Evolutionary conservation across 345 rosid species (phyloP).

Genomic region (Salix arbutifolia): DNA sequence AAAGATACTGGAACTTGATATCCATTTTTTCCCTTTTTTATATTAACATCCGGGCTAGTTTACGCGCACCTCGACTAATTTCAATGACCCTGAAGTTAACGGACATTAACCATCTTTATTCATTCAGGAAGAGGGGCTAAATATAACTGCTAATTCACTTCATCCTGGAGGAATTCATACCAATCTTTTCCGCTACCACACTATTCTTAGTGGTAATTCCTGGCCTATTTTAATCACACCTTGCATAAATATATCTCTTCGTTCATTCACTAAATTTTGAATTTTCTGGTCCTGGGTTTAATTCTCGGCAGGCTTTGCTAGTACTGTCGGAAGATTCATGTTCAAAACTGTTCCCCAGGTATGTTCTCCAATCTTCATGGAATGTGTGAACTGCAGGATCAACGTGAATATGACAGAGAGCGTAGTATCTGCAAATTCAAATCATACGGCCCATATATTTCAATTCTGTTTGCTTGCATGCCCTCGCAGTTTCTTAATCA

Average conservation of each 20-base stretch:
- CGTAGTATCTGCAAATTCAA: neutral
- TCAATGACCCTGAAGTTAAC: too few relatives aligned
- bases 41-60: too few relatives aligned
- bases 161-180: conserved; percentile 70
- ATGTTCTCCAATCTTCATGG: neutral
- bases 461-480: neutral
- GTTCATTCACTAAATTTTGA: neutral
- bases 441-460: neutral
- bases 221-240: neutral
- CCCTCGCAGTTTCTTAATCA: neutral
- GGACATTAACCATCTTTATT: neutral
- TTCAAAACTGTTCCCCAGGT: conserved; percentile 54
- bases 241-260: neutral
- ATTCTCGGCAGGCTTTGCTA: conserved; percentile 35
- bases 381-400: neutral
- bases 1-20: neutral
- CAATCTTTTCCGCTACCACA: conserved; percentile 41
- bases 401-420: neutral
- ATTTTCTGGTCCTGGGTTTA: neutral
- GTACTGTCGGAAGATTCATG: conserved; percentile 30
- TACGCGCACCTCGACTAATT: too few relatives aligned
- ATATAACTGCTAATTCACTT: conserved; percentile 59
- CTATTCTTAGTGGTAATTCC: conserved; percentile 37
- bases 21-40: neutral
- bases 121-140: conserved; percentile 48